phyloP scores from a whole-genome alignment of 2,329 filamentous ascomycete genomes.

The Neonectria sp. region DNA sequence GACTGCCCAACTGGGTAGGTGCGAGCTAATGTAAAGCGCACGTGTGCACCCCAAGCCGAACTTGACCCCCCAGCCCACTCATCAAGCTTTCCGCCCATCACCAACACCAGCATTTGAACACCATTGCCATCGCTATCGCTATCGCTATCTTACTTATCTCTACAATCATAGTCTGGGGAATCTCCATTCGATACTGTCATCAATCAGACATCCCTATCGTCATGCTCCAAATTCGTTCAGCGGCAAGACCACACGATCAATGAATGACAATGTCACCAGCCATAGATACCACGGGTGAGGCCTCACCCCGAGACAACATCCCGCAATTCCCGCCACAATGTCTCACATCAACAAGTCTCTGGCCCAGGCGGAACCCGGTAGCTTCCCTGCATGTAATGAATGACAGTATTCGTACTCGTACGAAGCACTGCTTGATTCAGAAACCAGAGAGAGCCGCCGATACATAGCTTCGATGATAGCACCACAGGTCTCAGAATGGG shows the following conservation, averaged over 20 bases:
- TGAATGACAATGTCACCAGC: conserved; percentile 5
- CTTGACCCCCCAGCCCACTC: conserved; percentile 17
- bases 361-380: not conserved
- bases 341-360: conserved; percentile 17
- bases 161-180: not conserved
- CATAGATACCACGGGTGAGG: not conserved
- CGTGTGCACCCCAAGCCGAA: conserved; percentile 24
- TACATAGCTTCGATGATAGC: not conserved
- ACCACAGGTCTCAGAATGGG: conserved; percentile 9
- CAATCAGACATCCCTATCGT: not conserved
- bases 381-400: not conserved
- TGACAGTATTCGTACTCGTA: not conserved
- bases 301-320: conserved; percentile 21
- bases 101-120: not conserved
- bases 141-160: not conserved
- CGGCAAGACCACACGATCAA: conserved; percentile 1
- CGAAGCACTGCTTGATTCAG: conserved; percentile 6
- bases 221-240: not conserved
- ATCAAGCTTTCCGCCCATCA: conserved; percentile 6
- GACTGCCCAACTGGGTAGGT: conserved; percentile 29
- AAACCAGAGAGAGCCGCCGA: conserved; percentile 8
- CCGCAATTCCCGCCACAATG: conserved; percentile 21
- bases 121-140: not conserved
- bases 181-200: not conserved
- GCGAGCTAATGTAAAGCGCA: conserved; percentile 31